Conservation (phyloP, 2,329 filamentous ascomycete species). For the Phialophora chinensis region DNA sequence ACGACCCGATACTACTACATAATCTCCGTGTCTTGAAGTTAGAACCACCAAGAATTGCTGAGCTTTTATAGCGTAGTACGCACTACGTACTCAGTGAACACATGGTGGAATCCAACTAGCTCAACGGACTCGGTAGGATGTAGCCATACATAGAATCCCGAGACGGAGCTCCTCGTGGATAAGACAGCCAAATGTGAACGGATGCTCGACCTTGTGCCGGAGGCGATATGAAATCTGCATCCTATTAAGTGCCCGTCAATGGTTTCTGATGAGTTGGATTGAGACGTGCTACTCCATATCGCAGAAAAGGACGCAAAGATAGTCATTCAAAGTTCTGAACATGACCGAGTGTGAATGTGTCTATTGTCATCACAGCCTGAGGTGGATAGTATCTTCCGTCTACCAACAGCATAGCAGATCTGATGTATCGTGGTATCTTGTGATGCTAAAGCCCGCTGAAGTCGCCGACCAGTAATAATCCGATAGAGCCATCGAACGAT, state of each 20-base stretch:
- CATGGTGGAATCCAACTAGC: neutral
- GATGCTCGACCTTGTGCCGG: neutral
- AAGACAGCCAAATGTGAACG: neutral
- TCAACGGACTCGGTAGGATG: neutral
- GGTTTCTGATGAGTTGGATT: neutral
- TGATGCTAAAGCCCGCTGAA: neutral
- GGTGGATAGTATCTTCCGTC: neutral
- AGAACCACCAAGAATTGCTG: neutral
- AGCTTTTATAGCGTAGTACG: neutral
- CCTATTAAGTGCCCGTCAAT: neutral
- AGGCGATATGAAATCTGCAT: neutral
- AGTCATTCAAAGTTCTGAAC: neutral
- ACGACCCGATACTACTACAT: neutral
- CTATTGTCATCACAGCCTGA: conserved; percentile 3
- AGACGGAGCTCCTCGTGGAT: neutral
- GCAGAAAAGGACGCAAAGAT: no score
- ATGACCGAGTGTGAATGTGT: neutral
- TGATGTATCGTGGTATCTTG: conserved; percentile 27
- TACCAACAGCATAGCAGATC: conserved; percentile 1
- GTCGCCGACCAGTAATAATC: neutral
- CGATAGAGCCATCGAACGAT: neutral
- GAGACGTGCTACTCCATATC: no score
- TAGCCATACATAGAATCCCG: neutral
- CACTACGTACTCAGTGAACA: neutral
- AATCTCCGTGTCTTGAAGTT: neutral